Conservation (phyloP, 2,329 filamentous ascomycete species). For the Colletotrichum trifolii region DNA sequence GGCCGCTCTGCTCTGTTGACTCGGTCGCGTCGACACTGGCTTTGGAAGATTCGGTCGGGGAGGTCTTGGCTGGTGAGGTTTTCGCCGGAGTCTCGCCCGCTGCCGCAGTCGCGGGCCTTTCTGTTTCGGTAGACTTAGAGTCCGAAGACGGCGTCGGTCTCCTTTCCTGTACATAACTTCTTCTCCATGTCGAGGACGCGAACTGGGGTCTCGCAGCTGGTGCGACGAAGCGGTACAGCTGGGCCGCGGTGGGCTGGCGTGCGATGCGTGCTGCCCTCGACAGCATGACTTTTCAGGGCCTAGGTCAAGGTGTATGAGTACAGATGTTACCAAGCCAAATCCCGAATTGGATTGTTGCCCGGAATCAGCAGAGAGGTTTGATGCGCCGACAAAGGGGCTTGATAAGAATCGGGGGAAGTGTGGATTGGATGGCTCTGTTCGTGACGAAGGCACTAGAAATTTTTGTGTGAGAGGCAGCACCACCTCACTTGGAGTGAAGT, state of each 20-base stretch:
- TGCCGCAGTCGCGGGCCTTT: slow-evolving; percentile 24
- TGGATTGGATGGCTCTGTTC: slow-evolving; percentile 17
- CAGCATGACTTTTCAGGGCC: slow-evolving; percentile 37
- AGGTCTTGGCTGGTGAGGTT: slow-evolving; percentile 18
- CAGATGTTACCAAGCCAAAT: neutral
- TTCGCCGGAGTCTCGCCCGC: slow-evolving; percentile 17
- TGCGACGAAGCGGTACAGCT: slow-evolving; percentile 35
- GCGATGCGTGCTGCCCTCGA: slow-evolving; percentile 39
- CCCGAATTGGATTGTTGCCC: neutral
- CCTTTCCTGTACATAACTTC: slow-evolving; percentile 34
- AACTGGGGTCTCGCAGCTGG: slow-evolving; percentile 35
- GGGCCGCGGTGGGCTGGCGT: slow-evolving; percentile 36
- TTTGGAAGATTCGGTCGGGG: slow-evolving; percentile 23
- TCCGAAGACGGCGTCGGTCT: slow-evolving; percentile 20
- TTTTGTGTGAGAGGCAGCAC: slow-evolving; percentile 27
- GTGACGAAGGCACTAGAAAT: slow-evolving; percentile 36
- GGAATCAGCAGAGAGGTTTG: neutral
- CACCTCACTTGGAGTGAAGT: slow-evolving; percentile 1
- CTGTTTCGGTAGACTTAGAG: slow-evolving; percentile 19
- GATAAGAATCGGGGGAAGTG: slow-evolving; percentile 23
- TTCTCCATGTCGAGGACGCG: slow-evolving; percentile 30
- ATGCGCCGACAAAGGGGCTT: slow-evolving; percentile 17
- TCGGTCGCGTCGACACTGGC: slow-evolving; percentile 28
- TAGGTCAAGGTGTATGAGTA: slow-evolving; percentile 1
- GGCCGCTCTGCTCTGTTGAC: slow-evolving; percentile 24